Conservation (phyloP, 2,329 filamentous ascomycete genomes). For the Fusarium sp. region DNA sequence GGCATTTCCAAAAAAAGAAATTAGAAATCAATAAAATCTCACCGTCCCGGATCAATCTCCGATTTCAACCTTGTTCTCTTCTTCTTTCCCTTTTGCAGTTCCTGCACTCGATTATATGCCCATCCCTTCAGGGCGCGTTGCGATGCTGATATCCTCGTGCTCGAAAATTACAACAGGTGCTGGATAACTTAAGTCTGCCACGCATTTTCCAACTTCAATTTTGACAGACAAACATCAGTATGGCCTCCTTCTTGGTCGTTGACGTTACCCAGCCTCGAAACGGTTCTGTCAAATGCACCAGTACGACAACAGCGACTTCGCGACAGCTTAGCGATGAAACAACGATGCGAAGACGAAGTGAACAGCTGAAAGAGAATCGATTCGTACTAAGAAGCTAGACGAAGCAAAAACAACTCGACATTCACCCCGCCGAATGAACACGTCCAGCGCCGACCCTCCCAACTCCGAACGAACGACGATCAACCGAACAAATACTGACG, state of each 20-base stretch:
- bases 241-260: background rate
- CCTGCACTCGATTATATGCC: background rate
- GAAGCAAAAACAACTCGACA: no score
- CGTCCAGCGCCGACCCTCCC: background rate
- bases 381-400: background rate
- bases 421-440: background rate
- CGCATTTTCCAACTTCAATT: background rate
- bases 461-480: background rate
- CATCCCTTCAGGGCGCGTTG: background rate
- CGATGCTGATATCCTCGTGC: background rate
- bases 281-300: no score
- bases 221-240: background rate
- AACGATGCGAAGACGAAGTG: background rate
- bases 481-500: conserved; percentile 20
- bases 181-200: background rate
- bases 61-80: background rate
- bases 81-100: background rate
- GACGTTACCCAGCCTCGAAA: background rate
- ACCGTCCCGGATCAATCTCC: background rate
- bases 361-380: background rate
- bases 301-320: background rate
- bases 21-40: conserved; percentile 1
- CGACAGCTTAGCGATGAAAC: background rate
- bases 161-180: background rate
- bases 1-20: background rate